Evolutionary conservation across 257 asterid genomes (phyloP), one percentile per base, ranked within the genome.

Genomic region (Ilex aquifolium): DNA sequence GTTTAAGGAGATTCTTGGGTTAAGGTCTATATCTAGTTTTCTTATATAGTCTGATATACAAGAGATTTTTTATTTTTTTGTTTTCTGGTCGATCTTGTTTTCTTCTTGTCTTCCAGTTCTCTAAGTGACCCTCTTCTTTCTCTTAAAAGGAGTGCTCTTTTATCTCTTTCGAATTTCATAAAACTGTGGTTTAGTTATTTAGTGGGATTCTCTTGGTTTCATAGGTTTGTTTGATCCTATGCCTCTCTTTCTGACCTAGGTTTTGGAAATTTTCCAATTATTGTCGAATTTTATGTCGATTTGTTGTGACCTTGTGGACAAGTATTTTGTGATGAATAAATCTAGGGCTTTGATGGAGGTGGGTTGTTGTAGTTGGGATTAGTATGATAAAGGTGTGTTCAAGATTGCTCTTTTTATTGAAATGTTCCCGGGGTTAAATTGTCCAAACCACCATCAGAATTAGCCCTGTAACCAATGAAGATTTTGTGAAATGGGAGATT

Each of bases 401-500:
- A 55, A 69, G 74, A 74, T 76, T 57, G 67, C 15, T 40, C 56
- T 67, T 57, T 57, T 66, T 39, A 31, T 62, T 78, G 54, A 72
- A 76, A 57, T 72, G 73, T 83, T 69, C 46, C 56, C 59, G 57
- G 72, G 72, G 70, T 70, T 77, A 66, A 72, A 30, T 61, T 68
- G n/a, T 56, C 65, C 30, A 66, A 59, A 46, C 48, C 68, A 21
- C 51, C 40, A 36, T 66, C 69, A 49, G 68, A 60, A 21, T 60
- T 54, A 54, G 50, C 65, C 56, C 63, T 59, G 13, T 36, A 68
- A 54, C 48, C 14, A 36, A 72, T 65, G 61, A 62, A 70, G 30
- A 67, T 57, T 57, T 60, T 64, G 69, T 60, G 77, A 78, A 68
- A 88, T 91, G 96, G 95, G 64, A 71, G 95, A 84, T 77, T 64